Evolutionary conservation across 2,329 filamentous ascomycete genomes (phyloP), one percentile per base, ranked within the genome.

Genomic region (Chlorencoelia australis): DNA sequence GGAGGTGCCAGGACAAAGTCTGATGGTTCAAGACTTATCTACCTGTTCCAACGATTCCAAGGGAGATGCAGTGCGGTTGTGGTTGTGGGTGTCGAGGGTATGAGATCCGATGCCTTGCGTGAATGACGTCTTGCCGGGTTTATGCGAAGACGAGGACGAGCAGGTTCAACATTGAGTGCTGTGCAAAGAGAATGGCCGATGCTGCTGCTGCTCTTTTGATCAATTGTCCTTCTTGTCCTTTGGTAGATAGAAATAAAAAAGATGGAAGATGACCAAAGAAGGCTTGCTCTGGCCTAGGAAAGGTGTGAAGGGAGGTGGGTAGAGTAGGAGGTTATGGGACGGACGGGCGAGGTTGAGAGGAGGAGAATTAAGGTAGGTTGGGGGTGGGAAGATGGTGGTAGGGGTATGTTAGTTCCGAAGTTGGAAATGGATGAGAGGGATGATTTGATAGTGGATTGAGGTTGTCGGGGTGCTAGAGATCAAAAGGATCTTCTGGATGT

Each of bases 211-310:
- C 4, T 17, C 15, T n/a, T 20, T 14, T 13, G 8, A 14, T 14
- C 8, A 7, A 26, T 16, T 11, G 11, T 25, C 19, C 13, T 33
- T n/a, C 13, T 10, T 36, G 30, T 31, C 36, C 27, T 18, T 35
- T 14, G 16, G 19, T 29, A 18, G 13, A 11, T 24, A 28, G 9
- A 27, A 20, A 32, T 13, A 19, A 35, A 41, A 35, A 38, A 26
- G 32, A 36, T 43, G 37, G 17, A 27, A 28, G 27, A 16, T 25
- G 7, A 14, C 10, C 11, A 25, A 7, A 18, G 31, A 46, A 50
- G 50, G 50, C 50, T 51, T 48, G 50, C 50, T 37, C 37, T 44
- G 50, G 50, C 50, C 50, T 53, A 51, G 50, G 50, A 34, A 37
- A 40, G 40, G 35, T 37, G 36, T 13, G 35, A 37, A 42, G 33